Evolutionary conservation across 2,329 filamentous ascomycete species (phyloP).

Genomic region (Chrysosporium queenslandicum): DNA sequence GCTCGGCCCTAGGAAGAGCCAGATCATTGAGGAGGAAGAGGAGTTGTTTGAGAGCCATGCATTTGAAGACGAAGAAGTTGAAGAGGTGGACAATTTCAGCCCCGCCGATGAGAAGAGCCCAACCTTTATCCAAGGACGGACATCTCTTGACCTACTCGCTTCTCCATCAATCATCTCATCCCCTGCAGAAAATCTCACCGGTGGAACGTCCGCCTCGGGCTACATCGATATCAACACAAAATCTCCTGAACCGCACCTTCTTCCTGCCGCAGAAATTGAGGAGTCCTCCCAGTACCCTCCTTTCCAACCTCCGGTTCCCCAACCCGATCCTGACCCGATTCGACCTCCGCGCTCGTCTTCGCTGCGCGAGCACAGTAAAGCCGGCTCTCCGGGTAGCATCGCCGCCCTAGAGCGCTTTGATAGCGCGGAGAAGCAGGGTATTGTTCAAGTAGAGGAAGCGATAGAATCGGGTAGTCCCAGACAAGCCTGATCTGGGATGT

Average conservation of each 20-base stretch:
- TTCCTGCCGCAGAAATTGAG: constrained; percentile 16
- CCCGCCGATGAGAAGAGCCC: constrained; percentile 22
- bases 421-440: background rate
- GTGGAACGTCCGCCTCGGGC: background rate
- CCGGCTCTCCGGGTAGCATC: constrained; percentile 8
- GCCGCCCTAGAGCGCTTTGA: constrained; percentile 7
- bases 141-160: constrained; percentile 19
- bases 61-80: constrained; percentile 28
- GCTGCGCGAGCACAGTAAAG: constrained; percentile 18
- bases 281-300: constrained; percentile 20
- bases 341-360: constrained; percentile 35
- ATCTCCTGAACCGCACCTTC: constrained; percentile 12
- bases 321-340: constrained; percentile 23
- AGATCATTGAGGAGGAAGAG: constrained; percentile 39
- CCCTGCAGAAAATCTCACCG: background rate
- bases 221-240: background rate
- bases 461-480: background rate
- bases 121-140: constrained; percentile 16
- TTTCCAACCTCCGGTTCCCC: constrained; percentile 28
- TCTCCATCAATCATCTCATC: background rate
- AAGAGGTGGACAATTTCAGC: constrained; percentile 36
- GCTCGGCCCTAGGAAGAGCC: constrained; percentile 30
- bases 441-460: background rate
- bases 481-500: background rate
- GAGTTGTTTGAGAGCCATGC: constrained; percentile 21